Evolutionary conservation across 1,284 basidiomycete genomes (phyloP).

Genomic region (Pisolithus thermaeus): DNA sequence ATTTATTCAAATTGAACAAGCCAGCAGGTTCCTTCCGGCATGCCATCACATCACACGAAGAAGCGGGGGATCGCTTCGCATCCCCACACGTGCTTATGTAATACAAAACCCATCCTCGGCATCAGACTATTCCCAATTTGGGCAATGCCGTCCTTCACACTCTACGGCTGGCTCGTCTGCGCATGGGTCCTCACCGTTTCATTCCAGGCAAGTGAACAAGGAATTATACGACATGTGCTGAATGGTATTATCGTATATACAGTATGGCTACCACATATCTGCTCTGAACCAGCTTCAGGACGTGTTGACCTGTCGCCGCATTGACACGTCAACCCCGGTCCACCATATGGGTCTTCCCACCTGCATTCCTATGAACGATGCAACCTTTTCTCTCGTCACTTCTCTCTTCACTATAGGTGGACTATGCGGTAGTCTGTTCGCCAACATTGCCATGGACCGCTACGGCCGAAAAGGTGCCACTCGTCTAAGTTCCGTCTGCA

Average conservation of each 20-base stretch:
- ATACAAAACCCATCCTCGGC: too few relatives aligned
- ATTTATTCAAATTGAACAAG: too few relatives aligned
- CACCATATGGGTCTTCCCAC: slow-evolving; percentile 39
- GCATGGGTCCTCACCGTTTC: slow-evolving; percentile 58
- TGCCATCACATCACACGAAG: too few relatives aligned
- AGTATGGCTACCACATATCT: slow-evolving; percentile 82
- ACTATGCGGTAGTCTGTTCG: slow-evolving; percentile 67
- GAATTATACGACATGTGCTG: neutral
- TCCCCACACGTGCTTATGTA: too few relatives aligned
- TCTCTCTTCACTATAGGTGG: slow-evolving; percentile 88
- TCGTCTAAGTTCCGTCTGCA: slow-evolving; percentile 52
- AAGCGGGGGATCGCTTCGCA: too few relatives aligned
- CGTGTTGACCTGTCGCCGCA: slow-evolving; percentile 60
- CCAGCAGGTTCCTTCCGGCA: too few relatives aligned
- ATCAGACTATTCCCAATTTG: neutral
- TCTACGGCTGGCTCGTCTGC: slow-evolving; percentile 56
- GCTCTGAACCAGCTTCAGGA: slow-evolving; percentile 84
- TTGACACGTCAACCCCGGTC: slow-evolving; percentile 9
- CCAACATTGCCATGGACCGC: slow-evolving; percentile 65
- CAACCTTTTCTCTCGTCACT: slow-evolving; percentile 75
- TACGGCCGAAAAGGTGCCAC: slow-evolving; percentile 66
- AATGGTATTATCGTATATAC: neutral
- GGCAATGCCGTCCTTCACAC: slow-evolving; percentile 37
- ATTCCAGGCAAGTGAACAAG: slow-evolving; percentile 46
- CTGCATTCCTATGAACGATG: slow-evolving; percentile 75